These are phyloP conservation scores for Solioccasus polychromus DNA, from an alignment of 768 basidiomycete genomes.

Conservation along the genomic window DNA sequence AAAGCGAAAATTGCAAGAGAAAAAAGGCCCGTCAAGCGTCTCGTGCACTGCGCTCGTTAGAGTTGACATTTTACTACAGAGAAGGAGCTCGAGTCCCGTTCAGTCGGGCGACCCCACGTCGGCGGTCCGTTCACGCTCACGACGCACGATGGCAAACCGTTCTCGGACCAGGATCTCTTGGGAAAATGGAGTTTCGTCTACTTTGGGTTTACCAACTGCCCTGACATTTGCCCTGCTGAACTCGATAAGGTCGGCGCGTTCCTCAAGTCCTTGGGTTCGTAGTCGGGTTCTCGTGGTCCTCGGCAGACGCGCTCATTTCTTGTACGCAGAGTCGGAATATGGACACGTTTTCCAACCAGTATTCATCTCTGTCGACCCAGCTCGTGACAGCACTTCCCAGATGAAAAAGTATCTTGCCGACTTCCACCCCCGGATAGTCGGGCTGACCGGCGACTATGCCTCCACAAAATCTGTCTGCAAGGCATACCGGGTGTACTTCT, in stretches of 20 bases:
- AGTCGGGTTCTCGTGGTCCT: neutral
- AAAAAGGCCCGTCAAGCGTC: slow-evolving; percentile 71
- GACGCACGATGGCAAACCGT: slow-evolving; percentile 61
- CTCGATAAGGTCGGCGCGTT: slow-evolving; percentile 90
- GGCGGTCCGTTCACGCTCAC: slow-evolving; percentile 87
- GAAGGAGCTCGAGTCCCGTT: slow-evolving; percentile 67
- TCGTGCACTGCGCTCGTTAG: no score
- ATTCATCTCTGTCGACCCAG: slow-evolving; percentile 97
- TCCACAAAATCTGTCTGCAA: slow-evolving; percentile 87
- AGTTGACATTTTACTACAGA: slow-evolving; percentile 39
- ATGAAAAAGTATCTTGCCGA: slow-evolving; percentile 70
- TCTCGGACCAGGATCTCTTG: slow-evolving; percentile 79
- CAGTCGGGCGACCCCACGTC: slow-evolving; percentile 81
- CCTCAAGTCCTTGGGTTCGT: slow-evolving; percentile 68
- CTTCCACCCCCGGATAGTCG: slow-evolving; percentile 89
- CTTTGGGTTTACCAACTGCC: slow-evolving; percentile 99
- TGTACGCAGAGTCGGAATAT: slow-evolving; percentile 58
- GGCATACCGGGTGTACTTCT: slow-evolving; percentile 97
- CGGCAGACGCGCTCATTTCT: neutral
- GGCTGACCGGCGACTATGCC: slow-evolving; percentile 84
- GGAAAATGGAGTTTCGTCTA: slow-evolving; percentile 92
- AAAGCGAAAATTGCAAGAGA: slow-evolving; percentile 73
- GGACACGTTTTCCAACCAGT: slow-evolving; percentile 79
- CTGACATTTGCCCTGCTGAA: slow-evolving; percentile 98
- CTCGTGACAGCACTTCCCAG: slow-evolving; percentile 69